Base-by-base conservation (phyloP, 2,329 filamentous ascomycete species). In the Arthrocladium fulminans region DNA sequence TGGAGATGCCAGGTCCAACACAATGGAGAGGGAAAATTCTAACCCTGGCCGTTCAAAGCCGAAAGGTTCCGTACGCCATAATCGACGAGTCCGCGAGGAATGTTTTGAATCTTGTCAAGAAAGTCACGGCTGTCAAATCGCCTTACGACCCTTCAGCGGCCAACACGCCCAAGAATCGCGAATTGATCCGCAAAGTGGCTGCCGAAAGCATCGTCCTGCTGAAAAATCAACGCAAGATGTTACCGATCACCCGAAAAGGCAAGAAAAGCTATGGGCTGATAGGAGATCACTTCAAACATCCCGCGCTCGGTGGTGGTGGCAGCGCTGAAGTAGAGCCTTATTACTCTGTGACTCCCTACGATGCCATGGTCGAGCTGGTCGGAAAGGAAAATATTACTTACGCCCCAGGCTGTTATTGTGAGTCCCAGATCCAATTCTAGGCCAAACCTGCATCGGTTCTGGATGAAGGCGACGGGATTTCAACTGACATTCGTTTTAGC, bases 201-300 rank as follows among this genome's bases (percentile, higher is more conserved):
- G 76, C 78, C 3, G 83, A 87, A 60, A 79, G 79, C 2, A 80
- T 86, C 4, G 83, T 88, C 1, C 70, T 88, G 12, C 68, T 88
- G 35, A 87, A 88, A 67, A 89, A 89, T 55, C 74, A 85, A 10
- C 73, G 74, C 30, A 68, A 69, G 8, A 61, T 81, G 0, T 68
- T 89, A 1, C 84, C 85, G 0, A 57, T 77, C 38, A 63, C n/a
- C n/a, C n/a, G 65, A 29, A 67, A 67, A 34, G 62, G 63, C 20
- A 65, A 69, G 47, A 65, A 68, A 1, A 62, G 74, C 10, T 67
- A 73, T 6, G 67, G n/a, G n/a, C n/a, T 77, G 13, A 75, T 78
- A 47, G 75, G 74, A 2, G 73, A 73, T 10, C 76, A 77, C 48
- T 65, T 74, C 10, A 73, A 70, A 45, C 62, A 64, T 19, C 62